Percentiles rank a stretch among this genome's conserved stretches.
Evolutionary conservation across 805 yeast genomes (phyloP).

Genomic region (Helenozyma rhizophorensis): DNA sequence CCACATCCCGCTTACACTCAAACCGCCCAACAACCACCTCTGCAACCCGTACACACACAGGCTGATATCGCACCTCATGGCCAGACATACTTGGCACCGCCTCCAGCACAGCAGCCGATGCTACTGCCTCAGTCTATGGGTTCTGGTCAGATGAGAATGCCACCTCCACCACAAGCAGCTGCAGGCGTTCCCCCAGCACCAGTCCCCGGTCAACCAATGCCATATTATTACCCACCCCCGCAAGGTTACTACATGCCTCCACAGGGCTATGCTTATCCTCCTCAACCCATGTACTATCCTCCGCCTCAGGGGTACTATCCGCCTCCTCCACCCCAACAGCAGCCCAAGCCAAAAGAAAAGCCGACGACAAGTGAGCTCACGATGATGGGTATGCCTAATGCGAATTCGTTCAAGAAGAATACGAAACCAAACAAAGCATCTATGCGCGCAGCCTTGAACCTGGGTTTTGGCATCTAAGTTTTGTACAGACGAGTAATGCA

Average conservation of each 20-base stretch:
- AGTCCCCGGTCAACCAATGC: constrained; percentile 2
- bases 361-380: constrained; percentile 40
- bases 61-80: no score
- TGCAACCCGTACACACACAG: no score
- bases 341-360: constrained; percentile 7
- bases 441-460: constrained; percentile 59
- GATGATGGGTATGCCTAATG: constrained; percentile 45
- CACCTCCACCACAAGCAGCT: no score
- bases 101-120: no score
- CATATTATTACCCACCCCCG: constrained; percentile 8
- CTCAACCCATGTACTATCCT: constrained; percentile 11
- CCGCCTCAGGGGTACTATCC: constrained; percentile 17
- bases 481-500: no score
- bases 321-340: constrained; percentile 10
- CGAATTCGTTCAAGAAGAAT: constrained; percentile 36
- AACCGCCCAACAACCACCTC: no score
- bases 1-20: no score
- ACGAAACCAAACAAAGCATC: constrained; percentile 48
- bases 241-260: constrained; percentile 14
- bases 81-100: not conserved
- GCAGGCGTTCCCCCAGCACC: no score
- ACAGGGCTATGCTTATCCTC: constrained; percentile 2
- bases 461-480: constrained; percentile 62
- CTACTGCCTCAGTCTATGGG: no score
- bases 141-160: no score